A percentile compares a stretch with the other conserved stretches of the same genome.
Conservation (phyloP, 257 asterid genomes). For the Nicotiana tabacum region DNA sequence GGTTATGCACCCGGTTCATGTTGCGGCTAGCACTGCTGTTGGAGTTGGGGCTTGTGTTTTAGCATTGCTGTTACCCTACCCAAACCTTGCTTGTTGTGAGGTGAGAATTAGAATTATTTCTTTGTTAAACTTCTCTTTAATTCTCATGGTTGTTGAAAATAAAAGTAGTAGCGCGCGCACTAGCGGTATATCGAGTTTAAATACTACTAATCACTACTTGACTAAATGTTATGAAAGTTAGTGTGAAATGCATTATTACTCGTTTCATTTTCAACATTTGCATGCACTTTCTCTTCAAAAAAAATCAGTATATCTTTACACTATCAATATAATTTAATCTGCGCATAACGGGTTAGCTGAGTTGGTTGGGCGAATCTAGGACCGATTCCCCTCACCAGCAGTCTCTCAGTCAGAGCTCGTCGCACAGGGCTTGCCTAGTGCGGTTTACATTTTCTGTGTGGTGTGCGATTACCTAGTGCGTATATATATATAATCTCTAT, state of each 20-base stretch:
- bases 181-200: background rate
- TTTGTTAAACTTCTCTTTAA: background rate
- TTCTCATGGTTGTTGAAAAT: background rate
- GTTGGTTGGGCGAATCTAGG: no score
- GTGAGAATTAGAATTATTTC: slow-evolving; percentile 21
- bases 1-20: slow-evolving; percentile 61
- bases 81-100: slow-evolving; percentile 63
- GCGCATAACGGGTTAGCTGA: accelerated
- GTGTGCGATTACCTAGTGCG: no score
- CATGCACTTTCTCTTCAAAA: background rate
- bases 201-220: background rate
- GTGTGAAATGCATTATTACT: background rate
- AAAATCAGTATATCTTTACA: background rate
- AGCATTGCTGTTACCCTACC: slow-evolving; percentile 69
- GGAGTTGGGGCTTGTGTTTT: slow-evolving; percentile 65
- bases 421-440: no score
- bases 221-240: background rate
- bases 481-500: no score
- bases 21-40: slow-evolving; percentile 76
- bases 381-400: no score
- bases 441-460: no score
- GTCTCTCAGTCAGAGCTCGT: no score
- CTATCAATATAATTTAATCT: background rate
- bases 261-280: background rate
- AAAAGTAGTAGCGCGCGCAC: background rate